A percentile compares a stretch with the other conserved stretches of the same genome.
Conservation (phyloP, 78 protist species). For the Cyanophora paradoxa region DNA sequence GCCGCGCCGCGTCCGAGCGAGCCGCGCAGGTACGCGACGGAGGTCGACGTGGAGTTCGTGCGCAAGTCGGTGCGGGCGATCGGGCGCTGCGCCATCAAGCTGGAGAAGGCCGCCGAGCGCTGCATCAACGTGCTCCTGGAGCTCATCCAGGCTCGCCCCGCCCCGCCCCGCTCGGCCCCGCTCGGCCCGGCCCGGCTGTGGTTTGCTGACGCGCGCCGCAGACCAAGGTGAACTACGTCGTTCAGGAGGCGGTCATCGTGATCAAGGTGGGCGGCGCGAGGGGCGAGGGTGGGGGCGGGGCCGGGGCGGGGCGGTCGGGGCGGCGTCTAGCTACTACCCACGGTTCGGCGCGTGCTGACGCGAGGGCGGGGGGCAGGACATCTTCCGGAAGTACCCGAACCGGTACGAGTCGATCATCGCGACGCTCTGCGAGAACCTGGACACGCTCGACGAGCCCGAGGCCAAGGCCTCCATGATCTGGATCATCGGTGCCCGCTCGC, state of each 20-base stretch:
- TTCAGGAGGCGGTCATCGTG: conserved; percentile 98
- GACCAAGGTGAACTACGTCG: conserved; percentile 89
- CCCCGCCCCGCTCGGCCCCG: too few relatives aligned
- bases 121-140: conserved; percentile 89
- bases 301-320: too few relatives aligned
- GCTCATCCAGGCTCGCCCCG: conserved; percentile 90
- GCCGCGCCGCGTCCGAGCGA: too few relatives aligned
- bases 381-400: conserved; percentile 91
- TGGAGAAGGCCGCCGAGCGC: conserved; percentile 61
- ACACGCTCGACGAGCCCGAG: conserved; percentile 98
- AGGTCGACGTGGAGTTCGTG: conserved; percentile 96
- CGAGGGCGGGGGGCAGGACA: conserved; percentile 57
- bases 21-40: conserved; percentile 91
- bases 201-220: background rate
- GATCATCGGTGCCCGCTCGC: conserved; percentile 70
- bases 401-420: conserved; percentile 94
- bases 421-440: conserved; percentile 93
- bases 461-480: conserved; percentile 98
- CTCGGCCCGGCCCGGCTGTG: too few relatives aligned
- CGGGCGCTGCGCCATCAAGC: conserved; percentile 92
- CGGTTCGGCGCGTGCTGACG: too few relatives aligned
- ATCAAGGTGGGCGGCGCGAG: too few relatives aligned
- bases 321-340: too few relatives aligned
- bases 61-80: conserved; percentile 93
- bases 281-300: too few relatives aligned